Base-by-base conservation (phyloP, 2,329 filamentous ascomycete species). In the Alternaria arbusti region DNA sequence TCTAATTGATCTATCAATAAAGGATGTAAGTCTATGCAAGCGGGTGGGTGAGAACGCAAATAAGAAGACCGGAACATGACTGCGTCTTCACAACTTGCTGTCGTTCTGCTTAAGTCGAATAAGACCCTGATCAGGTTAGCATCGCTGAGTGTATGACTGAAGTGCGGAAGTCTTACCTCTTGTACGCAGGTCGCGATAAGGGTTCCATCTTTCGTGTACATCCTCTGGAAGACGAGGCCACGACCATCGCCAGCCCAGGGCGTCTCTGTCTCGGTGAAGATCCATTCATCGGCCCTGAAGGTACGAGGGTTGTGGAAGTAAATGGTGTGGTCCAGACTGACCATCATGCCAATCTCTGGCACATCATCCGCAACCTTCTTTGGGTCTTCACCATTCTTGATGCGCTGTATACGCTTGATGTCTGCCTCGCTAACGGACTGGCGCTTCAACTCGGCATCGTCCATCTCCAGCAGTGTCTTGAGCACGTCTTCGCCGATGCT, bases 181-280 rank as follows among this genome's bases (percentile, higher is more conserved):
- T 96, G 92, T 62, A 92, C 86, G 78, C 92, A 95, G 30, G 88
- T 94, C 25, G 92, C 92, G 74, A 96, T 81, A 79, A 96, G 79
- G 25, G 85, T 90, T 22, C 92, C 92, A 65, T 94, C 89, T 68
- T 82, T 84, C 25, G 87, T 85, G 77, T 89, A 94, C 64, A 95
- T 91, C 79, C 88, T 87, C 84, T 94, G 91, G 70, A 86, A 87
- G 44, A 95, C 92, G 17, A 95, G 84, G 0, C 91, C 92, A 63
- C 92, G 85, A 4, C 91, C 92, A 72, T 94, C 90, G 2, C 90
- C 91, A 3, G 90, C 87, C 92, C 92, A 96, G 0, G 92, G 91
- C 59, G 88, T 93, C 80, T 91, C 87, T 87, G 92, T 92, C 82
- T 94, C 91, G 20, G 86, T 87, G 70, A 93, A 89, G 87, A 94